Base-by-base conservation (phyloP, 1,139 yeast species). In the Entelexis sorbosivorans region DNA sequence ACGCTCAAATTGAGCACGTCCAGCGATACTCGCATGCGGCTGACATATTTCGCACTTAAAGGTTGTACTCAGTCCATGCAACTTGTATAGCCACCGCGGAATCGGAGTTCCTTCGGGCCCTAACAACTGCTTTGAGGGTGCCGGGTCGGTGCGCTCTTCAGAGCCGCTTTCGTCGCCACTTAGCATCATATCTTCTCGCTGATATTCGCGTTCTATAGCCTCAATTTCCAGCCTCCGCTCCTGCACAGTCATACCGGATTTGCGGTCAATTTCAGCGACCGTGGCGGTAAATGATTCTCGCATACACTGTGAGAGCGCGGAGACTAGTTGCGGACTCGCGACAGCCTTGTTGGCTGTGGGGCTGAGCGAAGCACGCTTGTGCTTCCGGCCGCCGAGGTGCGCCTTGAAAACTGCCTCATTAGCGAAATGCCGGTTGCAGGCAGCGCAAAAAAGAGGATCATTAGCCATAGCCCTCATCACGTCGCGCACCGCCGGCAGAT, bases 71-170 rank as follows among this genome's bases (percentile, higher is more conserved):
- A 89, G 71, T 0, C 98, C 98, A 61, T 87, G 91, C 34, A 88
- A 71, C 64, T 89, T 91, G 73, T 80, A 89, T 29, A 91, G 70
- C 99, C 99, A 91, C 54, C 74, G 79, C 1, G 98, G 98, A 38
- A 91, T 87, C 0, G 97, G 96, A 39, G 76, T 76, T 0, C 97
- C 97, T 66, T 89, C 96, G 34, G 86, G 76, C 0, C 95, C 97
- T 1, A 86, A 57, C 0, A 96, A 95, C 51, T 86, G 66, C 55
- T 82, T 78, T 13, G 39, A 16, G 8, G 39, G 39, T 8, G 16
- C 39, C 52, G 36, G n/a, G 4, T 82, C 78, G 50, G 70, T 72
- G 29, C 63, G 61, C 24, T 59, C 53, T 14, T 58, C 58, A 2
- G 62, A 64, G 3, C 58, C 63, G 10, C 60, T 63, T 28, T 61